These are phyloP conservation scores for Platanthera zijinensis DNA, from an alignment of 106 monocot genomes.

Conservation along the genomic window DNA sequence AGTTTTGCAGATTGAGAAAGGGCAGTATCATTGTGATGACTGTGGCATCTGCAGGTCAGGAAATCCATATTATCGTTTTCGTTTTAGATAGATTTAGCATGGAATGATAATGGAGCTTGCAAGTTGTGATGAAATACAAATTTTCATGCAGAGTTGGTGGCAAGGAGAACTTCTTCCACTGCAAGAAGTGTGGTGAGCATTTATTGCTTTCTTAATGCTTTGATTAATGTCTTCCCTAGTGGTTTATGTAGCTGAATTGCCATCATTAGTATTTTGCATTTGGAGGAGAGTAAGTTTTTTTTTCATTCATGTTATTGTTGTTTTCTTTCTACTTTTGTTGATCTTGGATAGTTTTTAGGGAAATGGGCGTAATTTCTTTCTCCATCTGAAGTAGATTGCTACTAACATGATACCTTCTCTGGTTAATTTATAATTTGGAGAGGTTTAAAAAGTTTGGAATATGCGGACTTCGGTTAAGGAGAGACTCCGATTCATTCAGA, in stretches of 20 bases:
- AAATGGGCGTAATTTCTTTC: not conserved
- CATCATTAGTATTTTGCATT: not conserved
- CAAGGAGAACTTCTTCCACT: constrained; percentile 70
- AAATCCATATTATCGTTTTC: constrained; percentile 2
- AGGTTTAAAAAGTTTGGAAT: not conserved
- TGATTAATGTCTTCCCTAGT: not conserved
- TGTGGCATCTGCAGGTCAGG: constrained; percentile 81
- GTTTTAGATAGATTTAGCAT: not conserved
- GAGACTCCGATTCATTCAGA: not conserved
- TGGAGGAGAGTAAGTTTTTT: not conserved
- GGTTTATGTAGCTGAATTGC: not conserved
- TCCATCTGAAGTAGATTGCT: not conserved
- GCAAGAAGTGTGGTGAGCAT: constrained; percentile 58
- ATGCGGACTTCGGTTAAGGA: not conserved
- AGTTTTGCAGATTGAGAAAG: constrained; percentile 40
- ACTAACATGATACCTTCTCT: not conserved
- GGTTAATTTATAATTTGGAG: not conserved
- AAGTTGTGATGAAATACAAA: not conserved
- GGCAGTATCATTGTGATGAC: constrained; percentile 63
- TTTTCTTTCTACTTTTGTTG: not conserved
- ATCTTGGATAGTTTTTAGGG: not conserved
- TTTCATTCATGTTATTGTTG: not conserved
- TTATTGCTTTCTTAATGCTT: not conserved
- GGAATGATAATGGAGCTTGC: not conserved
- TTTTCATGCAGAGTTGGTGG: constrained; percentile 47